These are phyloP conservation scores for Symbiodinium natans DNA, from an alignment of 73 alveolate species.

Conservation along the genomic window DNA sequence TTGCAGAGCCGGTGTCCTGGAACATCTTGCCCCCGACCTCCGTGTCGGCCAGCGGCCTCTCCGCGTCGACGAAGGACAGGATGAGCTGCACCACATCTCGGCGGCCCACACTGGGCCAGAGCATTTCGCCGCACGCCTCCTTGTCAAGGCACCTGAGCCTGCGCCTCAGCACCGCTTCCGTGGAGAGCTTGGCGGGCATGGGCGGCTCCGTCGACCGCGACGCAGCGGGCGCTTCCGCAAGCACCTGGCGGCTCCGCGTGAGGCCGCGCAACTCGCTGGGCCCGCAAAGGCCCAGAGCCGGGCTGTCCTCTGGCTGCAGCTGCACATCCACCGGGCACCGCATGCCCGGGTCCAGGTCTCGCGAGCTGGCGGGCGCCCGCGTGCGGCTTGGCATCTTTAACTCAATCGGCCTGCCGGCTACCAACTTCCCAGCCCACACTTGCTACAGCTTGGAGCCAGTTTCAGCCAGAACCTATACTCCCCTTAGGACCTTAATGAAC, in stretches of 20 bases:
- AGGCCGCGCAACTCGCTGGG: slow-evolving; percentile 38
- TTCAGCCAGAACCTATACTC: too few species aligned
- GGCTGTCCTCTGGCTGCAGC: not conserved
- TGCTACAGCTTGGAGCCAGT: not conserved
- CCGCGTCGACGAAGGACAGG: slow-evolving; percentile 8
- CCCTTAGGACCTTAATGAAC: too few species aligned
- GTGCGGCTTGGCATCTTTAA: not conserved
- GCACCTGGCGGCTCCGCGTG: not conserved
- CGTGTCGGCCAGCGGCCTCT: slow-evolving; percentile 30
- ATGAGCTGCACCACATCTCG: slow-evolving; percentile 44
- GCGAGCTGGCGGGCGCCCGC: slow-evolving; percentile 46
- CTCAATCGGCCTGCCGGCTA: not conserved
- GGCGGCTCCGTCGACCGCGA: not conserved
- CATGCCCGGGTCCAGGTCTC: slow-evolving; percentile 32
- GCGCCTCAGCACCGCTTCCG: not conserved
- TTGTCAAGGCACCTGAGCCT: slow-evolving; percentile 25
- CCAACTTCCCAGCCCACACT: not conserved
- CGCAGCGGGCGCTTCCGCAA: too few species aligned
- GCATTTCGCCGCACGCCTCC: slow-evolving; percentile 49
- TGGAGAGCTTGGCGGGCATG: not conserved
- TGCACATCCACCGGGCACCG: slow-evolving; percentile 2
- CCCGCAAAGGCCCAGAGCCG: slow-evolving; percentile 19
- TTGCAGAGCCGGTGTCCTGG: slow-evolving; percentile 55
- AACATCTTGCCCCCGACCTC: slow-evolving; percentile 65
- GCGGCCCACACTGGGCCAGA: slow-evolving; percentile 27